Base-by-base conservation (phyloP, 352 stramenopile species). In the Pythium folliculosum region DNA sequence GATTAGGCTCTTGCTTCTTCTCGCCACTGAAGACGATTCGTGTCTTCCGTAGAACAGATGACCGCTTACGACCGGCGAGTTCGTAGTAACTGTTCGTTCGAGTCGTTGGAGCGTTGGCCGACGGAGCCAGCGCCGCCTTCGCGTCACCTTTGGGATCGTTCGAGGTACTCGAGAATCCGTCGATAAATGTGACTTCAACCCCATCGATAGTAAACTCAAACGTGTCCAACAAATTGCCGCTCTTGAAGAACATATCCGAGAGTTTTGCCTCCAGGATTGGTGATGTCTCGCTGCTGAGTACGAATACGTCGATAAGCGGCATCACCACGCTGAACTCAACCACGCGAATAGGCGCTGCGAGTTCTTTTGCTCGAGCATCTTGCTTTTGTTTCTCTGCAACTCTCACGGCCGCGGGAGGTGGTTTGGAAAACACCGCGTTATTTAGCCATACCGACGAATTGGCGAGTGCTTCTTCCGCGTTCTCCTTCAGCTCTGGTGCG, bases 201-300 rank as follows among this genome's bases (percentile, higher is more conserved):
- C 69, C 65, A 47, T 91, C 77, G 44, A 92, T 77, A 0, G 65
- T 74, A 48, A 91, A 82, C 16, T 74, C 70, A 38, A 92, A 91
- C 0, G 76, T 83, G 38, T 89, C 80, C 8, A 73, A 48, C 17
- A 84, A 32, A 38, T 77, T 77, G 32, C 71, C 75, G 37, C 78
- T 89, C 45, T 79, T 76, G 47, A 92, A 89, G n/a, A 72, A 60
- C 7, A 86, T 67, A 7, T 83, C 72, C 8, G 85, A 47, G 35
- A 90, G 63, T 38, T 77, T 78, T n/a, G 74, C 78, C 65, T 92
- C 73, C 27, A 92, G 60, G 40, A 91, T 86, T 5, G 84, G 82
- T 1, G 84, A 91, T 1, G 75, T 75, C 27, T 89, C 82, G 0
- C 81, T 87, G 27, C 77, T 85, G 35, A 90, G 71, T 21, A 90